Base-by-base conservation (phyloP, 2,329 filamentous ascomycete species). In the Akanthomyces muscarius region DNA sequence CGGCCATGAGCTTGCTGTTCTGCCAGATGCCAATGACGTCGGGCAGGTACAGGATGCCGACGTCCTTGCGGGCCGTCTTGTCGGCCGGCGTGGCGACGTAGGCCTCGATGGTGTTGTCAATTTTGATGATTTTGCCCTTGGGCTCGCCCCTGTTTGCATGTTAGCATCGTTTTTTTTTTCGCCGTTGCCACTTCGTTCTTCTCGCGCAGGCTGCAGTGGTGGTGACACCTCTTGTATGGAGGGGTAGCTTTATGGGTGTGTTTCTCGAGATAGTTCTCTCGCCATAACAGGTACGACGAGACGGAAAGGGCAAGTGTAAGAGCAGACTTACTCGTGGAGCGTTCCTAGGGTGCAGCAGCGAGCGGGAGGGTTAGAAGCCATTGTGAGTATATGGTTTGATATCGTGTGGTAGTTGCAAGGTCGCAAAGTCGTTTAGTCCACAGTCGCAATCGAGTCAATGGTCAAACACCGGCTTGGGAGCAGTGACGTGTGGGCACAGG, bases 281-380 rank as follows among this genome's bases (percentile, higher is more conserved):
- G 21, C 51, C 4, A 25, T 8, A n/a, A 18, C 16, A 42, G 21
- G 21, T 18, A 36, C 33, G 2, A 11, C 8, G 33, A 10, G 23
- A 28, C 3, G 23, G n/a, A 18, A n/a, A 44, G 23, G n/a, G 42
- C 14, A 44, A 14, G n/a, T 4, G 2, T 28, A 38, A 30, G 25
- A 42, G 58, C 11, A 33, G 30, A 76, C 83, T 70, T 74, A 84
- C 82, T 83, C 78, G 67, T 84, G 82, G 71, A 78, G 81, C 64
- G 81, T 74, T 64, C 82, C 83, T 61, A 79, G 68, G 38, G 76
- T 76, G 75, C 83, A 86, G 78, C 83, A 86, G 61, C 75, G 68
- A 62, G 70, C 80, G 14, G 83, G 82, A 61, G 78, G 77, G 68
- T 83, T 77, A 3, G 83, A 86, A 42, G 83, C 80, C 83, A 86